Conservation (phyloP, 129 eudicot genomes). For the Daucus carota region DNA sequence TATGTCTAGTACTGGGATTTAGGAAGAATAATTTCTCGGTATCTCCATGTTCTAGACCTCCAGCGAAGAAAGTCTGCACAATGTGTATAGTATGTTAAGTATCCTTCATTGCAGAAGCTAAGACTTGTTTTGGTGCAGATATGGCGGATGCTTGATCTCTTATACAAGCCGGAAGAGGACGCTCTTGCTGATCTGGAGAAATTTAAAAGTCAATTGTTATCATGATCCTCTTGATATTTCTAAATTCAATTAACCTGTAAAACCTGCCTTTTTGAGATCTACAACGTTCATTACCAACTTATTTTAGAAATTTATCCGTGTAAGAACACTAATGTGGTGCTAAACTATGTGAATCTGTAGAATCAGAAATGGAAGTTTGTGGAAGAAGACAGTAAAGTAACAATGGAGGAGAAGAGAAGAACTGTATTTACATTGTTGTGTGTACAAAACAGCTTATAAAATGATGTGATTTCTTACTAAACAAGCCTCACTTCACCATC, state of each 20-base stretch:
- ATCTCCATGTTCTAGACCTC: no score
- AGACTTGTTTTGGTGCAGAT: constrained; percentile 35
- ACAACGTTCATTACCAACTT: not conserved
- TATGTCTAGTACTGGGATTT: no score
- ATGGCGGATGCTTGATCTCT: constrained; percentile 90
- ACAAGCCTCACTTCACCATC: no score
- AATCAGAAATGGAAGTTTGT: no score
- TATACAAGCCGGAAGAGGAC: constrained; percentile 76
- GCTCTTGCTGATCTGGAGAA: constrained; percentile 72
- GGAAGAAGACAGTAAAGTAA: no score
- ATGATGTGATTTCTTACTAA: no score
- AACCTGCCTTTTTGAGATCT: not conserved
- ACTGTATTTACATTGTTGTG: no score
- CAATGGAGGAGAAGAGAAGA: no score
- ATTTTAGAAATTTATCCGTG: not conserved
- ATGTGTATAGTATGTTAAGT: not conserved
- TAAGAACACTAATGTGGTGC: no score
- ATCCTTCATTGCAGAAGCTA: not conserved
- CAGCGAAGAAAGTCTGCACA: not conserved
- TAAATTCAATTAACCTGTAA: not conserved
- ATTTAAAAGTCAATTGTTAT: constrained; percentile 63
- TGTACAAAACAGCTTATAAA: no score
- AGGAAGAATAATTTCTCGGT: no score
- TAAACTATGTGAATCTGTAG: no score
- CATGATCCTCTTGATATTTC: constrained; percentile 44